Percentiles rank a stretch among this genome's conserved stretches.
Evolutionary conservation across 768 basidiomycete species (phyloP).

Genomic region (Boletus reticulatus): DNA sequence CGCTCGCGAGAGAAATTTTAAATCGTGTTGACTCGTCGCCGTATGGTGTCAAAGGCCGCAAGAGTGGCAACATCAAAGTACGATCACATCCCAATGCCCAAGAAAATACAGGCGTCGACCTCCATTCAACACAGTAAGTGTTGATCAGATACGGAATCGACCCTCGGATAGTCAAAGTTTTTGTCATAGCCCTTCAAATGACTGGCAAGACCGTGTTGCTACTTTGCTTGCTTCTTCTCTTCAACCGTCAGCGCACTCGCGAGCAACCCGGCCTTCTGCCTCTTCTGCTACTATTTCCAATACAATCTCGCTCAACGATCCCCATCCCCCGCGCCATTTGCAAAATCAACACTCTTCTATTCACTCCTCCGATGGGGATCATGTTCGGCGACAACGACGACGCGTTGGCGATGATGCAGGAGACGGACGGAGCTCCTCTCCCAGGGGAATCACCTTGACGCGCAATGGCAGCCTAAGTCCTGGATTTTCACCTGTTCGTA

Average conservation of each 20-base stretch:
- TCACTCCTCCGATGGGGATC: slow-evolving; percentile 25
- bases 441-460: neutral
- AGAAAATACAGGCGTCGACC: slow-evolving; percentile 33
- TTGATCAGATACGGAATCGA: neutral
- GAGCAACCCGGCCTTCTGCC: neutral
- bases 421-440: slow-evolving; percentile 4
- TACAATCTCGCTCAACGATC: slow-evolving; percentile 12
- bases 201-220: slow-evolving; percentile 76
- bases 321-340: slow-evolving; percentile 3
- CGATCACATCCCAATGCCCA: slow-evolving; percentile 22
- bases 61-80: slow-evolving; percentile 36
- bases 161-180: neutral
- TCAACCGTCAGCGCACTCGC: slow-evolving; percentile 6
- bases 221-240: slow-evolving; percentile 22
- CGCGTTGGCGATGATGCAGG: slow-evolving; percentile 35
- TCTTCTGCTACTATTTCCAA: neutral
- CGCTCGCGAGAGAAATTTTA: slow-evolving; percentile 77
- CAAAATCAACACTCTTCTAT: slow-evolving; percentile 11
- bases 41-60: slow-evolving; percentile 74
- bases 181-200: slow-evolving; percentile 64
- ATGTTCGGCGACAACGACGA: slow-evolving; percentile 47
- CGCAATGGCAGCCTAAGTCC: slow-evolving; percentile 21
- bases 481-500: slow-evolving; percentile 13
- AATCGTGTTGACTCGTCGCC: slow-evolving; percentile 77
- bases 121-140: slow-evolving; percentile 64